phyloP scores from a whole-genome alignment of 1,284 basidiomycete genomes.

The Boletus sp. region DNA sequence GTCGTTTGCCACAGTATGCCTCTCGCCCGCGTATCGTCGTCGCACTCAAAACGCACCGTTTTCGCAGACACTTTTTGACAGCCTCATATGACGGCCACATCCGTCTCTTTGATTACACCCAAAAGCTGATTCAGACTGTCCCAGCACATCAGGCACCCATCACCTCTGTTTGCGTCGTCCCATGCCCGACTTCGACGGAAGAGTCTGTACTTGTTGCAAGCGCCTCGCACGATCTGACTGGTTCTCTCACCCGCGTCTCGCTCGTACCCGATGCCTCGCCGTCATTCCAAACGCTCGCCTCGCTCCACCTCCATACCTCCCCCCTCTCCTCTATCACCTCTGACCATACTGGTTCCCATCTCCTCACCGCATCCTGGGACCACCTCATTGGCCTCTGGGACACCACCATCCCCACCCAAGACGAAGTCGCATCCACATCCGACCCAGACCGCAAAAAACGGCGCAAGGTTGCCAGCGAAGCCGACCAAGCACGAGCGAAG shows the following conservation, averaged over 20 bases:
- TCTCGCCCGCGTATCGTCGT: not conserved
- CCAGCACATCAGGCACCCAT: conserved; percentile 63
- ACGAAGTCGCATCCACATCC: conserved; percentile 49
- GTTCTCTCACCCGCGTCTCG: conserved; percentile 56
- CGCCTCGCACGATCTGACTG: conserved; percentile 80
- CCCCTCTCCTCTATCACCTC: conserved; percentile 69
- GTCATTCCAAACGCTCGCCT: conserved; percentile 44
- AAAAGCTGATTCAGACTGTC: conserved; percentile 50
- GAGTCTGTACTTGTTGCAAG: conserved; percentile 63
- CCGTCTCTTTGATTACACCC: conserved; percentile 70
- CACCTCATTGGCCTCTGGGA: conserved; percentile 71
- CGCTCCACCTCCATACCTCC: conserved; percentile 75
- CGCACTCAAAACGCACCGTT: not conserved
- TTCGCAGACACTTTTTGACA: conserved; percentile 64
- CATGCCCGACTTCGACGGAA: conserved; percentile 25
- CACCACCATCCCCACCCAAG: conserved; percentile 52
- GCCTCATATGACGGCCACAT: conserved; percentile 79
- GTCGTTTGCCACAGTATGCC: conserved; percentile 62
- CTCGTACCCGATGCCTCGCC: conserved; percentile 40
- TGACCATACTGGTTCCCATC: conserved; percentile 49
- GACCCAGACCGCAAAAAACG: conserved; percentile 53
- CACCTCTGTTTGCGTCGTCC: conserved; percentile 66
- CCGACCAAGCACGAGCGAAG: conserved; percentile 32
- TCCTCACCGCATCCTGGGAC: conserved; percentile 31
- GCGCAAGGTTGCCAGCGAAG: conserved; percentile 39